A percentile compares a stretch with the other conserved stretches of the same genome.
Conservation (phyloP, 345 rosid species). For the Combretum micranthum region DNA sequence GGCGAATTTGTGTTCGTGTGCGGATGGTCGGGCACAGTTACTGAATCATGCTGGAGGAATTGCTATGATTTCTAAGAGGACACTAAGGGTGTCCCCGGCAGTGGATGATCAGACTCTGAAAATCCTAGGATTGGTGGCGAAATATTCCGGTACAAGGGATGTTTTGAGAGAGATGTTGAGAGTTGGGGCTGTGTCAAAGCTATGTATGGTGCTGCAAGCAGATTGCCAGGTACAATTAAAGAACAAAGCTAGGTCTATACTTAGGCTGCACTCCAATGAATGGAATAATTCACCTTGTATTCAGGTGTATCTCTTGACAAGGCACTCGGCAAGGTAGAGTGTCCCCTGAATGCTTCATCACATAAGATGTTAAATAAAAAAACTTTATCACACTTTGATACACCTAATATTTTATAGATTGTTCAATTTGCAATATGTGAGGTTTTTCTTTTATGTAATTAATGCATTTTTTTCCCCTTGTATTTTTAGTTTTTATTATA, state of each 20-base stretch:
- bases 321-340: slow-evolving; percentile 15
- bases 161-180: slow-evolving; percentile 46
- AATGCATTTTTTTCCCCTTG: no score
- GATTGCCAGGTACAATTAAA: slow-evolving; percentile 34
- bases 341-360: not conserved
- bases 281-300: slow-evolving; percentile 68
- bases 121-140: slow-evolving; percentile 26
- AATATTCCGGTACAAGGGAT: slow-evolving; percentile 20
- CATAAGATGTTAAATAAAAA: no score
- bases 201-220: slow-evolving; percentile 56
- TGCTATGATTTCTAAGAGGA: slow-evolving; percentile 44
- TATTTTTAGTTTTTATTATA: no score
- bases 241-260: slow-evolving; percentile 33
- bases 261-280: slow-evolving; percentile 31
- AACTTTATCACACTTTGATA: no score
- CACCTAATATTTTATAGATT: no score
- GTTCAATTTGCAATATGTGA: no score
- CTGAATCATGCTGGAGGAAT: slow-evolving; percentile 34
- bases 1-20: slow-evolving; percentile 34
- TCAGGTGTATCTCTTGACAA: slow-evolving; percentile 37
- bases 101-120: slow-evolving; percentile 42
- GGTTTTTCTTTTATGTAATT: no score
- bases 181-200: slow-evolving; percentile 54
- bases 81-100: slow-evolving; percentile 40
- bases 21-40: slow-evolving; percentile 39